Conservation (phyloP, 495 filamentous ascomycete species). For the Hyaloscypha hepaticicola region DNA sequence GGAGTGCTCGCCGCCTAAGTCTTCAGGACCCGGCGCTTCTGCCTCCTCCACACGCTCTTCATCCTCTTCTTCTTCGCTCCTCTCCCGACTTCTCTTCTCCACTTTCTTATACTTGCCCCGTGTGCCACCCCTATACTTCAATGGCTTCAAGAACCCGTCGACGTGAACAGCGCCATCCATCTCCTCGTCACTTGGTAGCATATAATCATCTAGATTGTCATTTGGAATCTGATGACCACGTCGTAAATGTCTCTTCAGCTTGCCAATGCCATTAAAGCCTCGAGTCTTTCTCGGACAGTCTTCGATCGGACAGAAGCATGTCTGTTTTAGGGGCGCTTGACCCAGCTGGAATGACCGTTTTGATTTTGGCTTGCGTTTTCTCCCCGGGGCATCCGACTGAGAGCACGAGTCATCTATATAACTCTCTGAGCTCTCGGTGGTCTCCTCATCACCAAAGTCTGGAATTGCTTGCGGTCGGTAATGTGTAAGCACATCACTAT, state of each 20-base stretch:
- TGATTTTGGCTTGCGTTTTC: background rate
- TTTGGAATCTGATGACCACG: conserved; percentile 36
- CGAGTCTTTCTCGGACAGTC: conserved; percentile 34
- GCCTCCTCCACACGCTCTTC: conserved; percentile 6
- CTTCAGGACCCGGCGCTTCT: background rate
- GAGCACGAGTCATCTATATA: conserved; percentile 3
- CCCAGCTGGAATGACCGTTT: background rate
- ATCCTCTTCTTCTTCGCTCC: conserved; percentile 24
- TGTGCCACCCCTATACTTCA: background rate
- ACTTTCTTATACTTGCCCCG: conserved; percentile 7
- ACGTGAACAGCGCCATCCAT: conserved; percentile 53
- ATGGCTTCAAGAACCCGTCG: conserved; percentile 46
- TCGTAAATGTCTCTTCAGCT: conserved; percentile 38
- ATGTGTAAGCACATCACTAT: conserved; percentile 14
- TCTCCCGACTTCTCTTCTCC: background rate
- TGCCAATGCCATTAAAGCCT: conserved; percentile 33
- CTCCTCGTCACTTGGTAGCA: conserved; percentile 46
- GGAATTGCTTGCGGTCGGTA: conserved; percentile 39
- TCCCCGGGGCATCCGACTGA: background rate
- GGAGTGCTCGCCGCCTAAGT: no score
- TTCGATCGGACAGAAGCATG: conserved; percentile 34
- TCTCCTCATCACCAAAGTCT: conserved; percentile 7
- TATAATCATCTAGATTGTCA: conserved; percentile 26
- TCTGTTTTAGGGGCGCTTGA: background rate
- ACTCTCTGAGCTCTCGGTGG: background rate